phyloP scores from a whole-genome alignment of 2,329 filamentous ascomycete genomes.

The Epichloe bromicola region DNA sequence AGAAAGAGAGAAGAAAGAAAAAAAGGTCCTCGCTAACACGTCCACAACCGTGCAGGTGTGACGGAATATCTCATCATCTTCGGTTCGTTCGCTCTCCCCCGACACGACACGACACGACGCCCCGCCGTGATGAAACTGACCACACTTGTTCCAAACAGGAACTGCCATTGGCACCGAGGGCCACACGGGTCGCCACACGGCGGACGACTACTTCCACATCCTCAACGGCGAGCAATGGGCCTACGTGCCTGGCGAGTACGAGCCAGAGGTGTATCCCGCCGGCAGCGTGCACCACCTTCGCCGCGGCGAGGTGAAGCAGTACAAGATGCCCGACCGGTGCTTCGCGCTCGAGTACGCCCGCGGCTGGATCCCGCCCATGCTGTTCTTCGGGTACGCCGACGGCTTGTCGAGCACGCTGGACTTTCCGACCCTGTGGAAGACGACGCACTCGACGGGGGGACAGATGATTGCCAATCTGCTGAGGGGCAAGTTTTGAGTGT shows the following conservation, averaged over 20 bases:
- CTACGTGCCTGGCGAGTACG: conserved; percentile 55
- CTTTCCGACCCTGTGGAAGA: conserved; percentile 72
- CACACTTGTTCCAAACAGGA: conserved; percentile 19
- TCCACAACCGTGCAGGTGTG: conserved; percentile 35
- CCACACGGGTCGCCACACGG: conserved; percentile 77
- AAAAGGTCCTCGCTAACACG: no score
- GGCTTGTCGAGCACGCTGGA: conserved; percentile 70
- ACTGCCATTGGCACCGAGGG: conserved; percentile 76
- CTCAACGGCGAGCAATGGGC: conserved; percentile 64
- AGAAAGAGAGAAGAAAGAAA: no score
- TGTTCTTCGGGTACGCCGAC: conserved; percentile 81
- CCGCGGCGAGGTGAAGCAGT: conserved; percentile 66
- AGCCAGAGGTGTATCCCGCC: conserved; percentile 54
- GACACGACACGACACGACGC: no score
- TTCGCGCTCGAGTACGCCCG: conserved; percentile 75
- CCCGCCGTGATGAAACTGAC: no score
- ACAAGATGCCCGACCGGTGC: conserved; percentile 63
- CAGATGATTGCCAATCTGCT: conserved; percentile 67
- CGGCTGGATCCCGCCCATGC: conserved; percentile 88
- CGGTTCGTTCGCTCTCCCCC: conserved; percentile 25
- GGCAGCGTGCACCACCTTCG: conserved; percentile 60
- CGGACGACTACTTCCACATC: conserved; percentile 93
- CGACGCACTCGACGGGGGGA: conserved; percentile 56
- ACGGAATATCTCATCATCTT: conserved; percentile 89
- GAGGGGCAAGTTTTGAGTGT: conserved; percentile 51